phyloP scores from a whole-genome alignment of 306 rosid genomes.

The Argentina anserina region DNA sequence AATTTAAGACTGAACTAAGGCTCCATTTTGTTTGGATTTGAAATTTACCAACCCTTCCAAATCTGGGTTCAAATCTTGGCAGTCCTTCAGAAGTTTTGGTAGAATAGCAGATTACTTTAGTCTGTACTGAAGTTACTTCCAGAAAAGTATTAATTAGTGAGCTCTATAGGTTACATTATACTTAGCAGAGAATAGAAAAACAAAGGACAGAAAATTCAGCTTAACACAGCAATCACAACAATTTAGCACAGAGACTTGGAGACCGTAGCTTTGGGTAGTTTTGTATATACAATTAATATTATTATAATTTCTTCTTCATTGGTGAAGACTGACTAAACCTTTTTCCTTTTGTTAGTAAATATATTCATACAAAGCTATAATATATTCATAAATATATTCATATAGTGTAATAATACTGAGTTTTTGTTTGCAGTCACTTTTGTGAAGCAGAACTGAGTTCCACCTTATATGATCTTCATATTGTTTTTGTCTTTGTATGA shows the following conservation, averaged over 20 bases:
- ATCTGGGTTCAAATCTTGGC: neutral
- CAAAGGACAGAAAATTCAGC: neutral
- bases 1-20: neutral
- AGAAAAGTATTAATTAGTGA: neutral
- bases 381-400: neutral
- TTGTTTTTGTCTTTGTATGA: constrained; percentile 17
- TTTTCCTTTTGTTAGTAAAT: neutral
- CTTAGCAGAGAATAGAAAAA: constrained; percentile 1
- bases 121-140: neutral
- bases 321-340: neutral
- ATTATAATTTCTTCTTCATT: neutral
- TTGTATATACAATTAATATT: neutral
- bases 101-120: neutral
- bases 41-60: neutral
- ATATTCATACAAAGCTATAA: neutral
- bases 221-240: neutral
- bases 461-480: constrained; percentile 12
- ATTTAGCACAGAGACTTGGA: neutral
- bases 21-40: neutral
- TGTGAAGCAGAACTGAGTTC: constrained; percentile 5
- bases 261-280: neutral
- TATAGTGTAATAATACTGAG: neutral
- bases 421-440: neutral
- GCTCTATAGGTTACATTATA: neutral
- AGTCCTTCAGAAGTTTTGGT: neutral